Base-by-base conservation (phyloP, 202 grass and related monocot species). In the Musa balbisiana region DNA sequence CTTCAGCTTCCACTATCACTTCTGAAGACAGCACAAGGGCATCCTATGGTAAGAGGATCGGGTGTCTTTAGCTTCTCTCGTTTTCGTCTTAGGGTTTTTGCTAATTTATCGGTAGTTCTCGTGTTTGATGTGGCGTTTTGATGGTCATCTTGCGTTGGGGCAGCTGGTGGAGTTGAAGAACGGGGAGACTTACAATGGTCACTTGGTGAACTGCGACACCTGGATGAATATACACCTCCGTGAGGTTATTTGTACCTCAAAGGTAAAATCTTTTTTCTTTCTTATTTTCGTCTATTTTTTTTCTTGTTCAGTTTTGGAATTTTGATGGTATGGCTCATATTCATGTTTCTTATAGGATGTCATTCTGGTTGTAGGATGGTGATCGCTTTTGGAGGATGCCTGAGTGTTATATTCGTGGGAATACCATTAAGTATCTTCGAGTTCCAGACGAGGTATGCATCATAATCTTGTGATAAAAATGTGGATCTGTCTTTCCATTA, bases 161-260 rank as follows among this genome's bases (percentile, higher is more conserved):
- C 23, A 99, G 95, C 86, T 99, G 68, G 95, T 99, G 77, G 95
- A 99, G 83, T 82, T 99, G 75, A 95, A 99, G 83, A 99, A 99
- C 59, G 95, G 95, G 1, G 95, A 99, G 82, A 99, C 95, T 0
- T 99, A 94, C 78, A 99, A 99, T 51, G 95, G 95, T n/a, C 95
- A 99, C 80, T 87, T 99, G 83, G 95, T 99, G 27, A 99, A 99
- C 72, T 99, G 95, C 53, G 95, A 99, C 63, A 99, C 95, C 49
- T 99, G 95, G 95, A 99, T 99, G 95, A 99, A 99, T 82, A 99
- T 99, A 52, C 95, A 99, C 73, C 95, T 99, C 33, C 77, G 95
- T 70, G 95, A 99, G 80, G 95, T 99, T 80, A 99, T 99, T 74
- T 99, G 95, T 76, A 99, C 95, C 60, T 99, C 95, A 55, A 99